Evolutionary conservation across 2,329 filamentous ascomycete genomes (phyloP), one percentile per base, ranked within the genome.

Genomic region (Plenodomus lindquistii): DNA sequence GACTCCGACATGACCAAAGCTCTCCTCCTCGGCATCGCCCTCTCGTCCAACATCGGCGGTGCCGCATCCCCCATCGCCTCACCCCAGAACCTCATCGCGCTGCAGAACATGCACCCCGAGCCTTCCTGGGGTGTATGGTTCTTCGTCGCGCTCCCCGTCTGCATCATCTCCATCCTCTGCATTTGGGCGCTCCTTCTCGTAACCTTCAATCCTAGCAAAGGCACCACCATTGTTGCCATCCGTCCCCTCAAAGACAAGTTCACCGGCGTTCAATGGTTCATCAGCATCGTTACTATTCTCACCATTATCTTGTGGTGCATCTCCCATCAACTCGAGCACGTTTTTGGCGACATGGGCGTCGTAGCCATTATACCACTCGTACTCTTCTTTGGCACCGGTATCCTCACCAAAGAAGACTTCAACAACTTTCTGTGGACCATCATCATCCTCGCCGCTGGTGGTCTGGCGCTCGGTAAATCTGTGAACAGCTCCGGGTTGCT

Each of bases 341-440:
- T 93, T 0, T 97, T 99, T 66, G 94, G 94, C 45, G 93, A 99
- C 69, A 99, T 99, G 94, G 94, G 94, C 44, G 92, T 99, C 44
- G 89, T 99, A 36, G 95, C 94, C 49, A 96, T 99, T 67, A 91
- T 99, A 52, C 94, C 94, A 5, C 87, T 99, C 42, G 88, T 96
- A 2, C 80, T 97, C 36, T 99, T 99, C 81, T 99, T 99, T 64
- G 94, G 94, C 45, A 92, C 91, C 2, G 94, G 94, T 10, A 93
- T 97, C 59, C 80, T 99, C 24, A 97, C 92, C 40, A 99, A 97
- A 75, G 94, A 97, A 74, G 94, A 99, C 75, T 99, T 99, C 71
- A 99, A 99, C 79, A 99, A 99, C 73, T 99, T 99, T 73, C 87
- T 97, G 34, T 99, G 94, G 94, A 99, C 95, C 17, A 99, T 99